These are phyloP conservation scores for Microcyclosporella mali DNA, from an alignment of 2,329 filamentous ascomycete species.

Conservation along the genomic window DNA sequence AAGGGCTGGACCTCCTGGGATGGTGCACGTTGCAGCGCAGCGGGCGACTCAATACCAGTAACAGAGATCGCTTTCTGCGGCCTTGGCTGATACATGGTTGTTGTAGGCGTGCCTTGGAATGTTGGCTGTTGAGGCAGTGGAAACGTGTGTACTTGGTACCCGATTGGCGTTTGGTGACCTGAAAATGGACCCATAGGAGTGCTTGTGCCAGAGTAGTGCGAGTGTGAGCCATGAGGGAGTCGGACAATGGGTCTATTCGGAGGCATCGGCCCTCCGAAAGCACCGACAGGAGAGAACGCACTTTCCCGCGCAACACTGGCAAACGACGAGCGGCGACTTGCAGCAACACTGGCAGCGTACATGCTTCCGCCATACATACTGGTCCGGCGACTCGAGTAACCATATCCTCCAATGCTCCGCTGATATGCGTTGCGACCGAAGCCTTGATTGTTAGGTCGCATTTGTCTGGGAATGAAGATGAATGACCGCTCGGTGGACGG, in stretches of 20 bases:
- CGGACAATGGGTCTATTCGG: slow-evolving; percentile 74
- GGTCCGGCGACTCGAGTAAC: slow-evolving; percentile 69
- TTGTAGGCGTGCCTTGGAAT: slow-evolving; percentile 56
- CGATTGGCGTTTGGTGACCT: slow-evolving; percentile 40
- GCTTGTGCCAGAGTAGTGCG: slow-evolving; percentile 28
- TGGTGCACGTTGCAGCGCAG: slow-evolving; percentile 49
- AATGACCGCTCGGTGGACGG: slow-evolving; percentile 87
- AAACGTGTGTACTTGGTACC: slow-evolving; percentile 48
- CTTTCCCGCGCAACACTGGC: slow-evolving; percentile 63
- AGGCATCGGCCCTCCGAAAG: slow-evolving; percentile 49
- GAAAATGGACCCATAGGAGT: slow-evolving; percentile 30
- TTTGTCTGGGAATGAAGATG: slow-evolving; percentile 91
- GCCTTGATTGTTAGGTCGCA: slow-evolving; percentile 86
- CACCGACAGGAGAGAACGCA: slow-evolving; percentile 71
- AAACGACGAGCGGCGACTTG: slow-evolving; percentile 80
- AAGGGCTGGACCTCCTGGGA: slow-evolving; percentile 72
- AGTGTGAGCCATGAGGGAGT: slow-evolving; percentile 59
- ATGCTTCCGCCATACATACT: slow-evolving; percentile 75
- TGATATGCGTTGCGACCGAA: slow-evolving; percentile 62
- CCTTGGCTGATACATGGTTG: slow-evolving; percentile 86
- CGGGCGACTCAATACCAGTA: slow-evolving; percentile 83
- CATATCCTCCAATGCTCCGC: slow-evolving; percentile 60
- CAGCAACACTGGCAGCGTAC: slow-evolving; percentile 80
- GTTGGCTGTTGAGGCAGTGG: slow-evolving; percentile 50
- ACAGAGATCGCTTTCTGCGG: slow-evolving; percentile 93